Percentiles rank a stretch among this genome's conserved stretches.
Evolutionary conservation across 345 rosid genomes (phyloP).

Genomic region (Eutrema yunnanense): DNA sequence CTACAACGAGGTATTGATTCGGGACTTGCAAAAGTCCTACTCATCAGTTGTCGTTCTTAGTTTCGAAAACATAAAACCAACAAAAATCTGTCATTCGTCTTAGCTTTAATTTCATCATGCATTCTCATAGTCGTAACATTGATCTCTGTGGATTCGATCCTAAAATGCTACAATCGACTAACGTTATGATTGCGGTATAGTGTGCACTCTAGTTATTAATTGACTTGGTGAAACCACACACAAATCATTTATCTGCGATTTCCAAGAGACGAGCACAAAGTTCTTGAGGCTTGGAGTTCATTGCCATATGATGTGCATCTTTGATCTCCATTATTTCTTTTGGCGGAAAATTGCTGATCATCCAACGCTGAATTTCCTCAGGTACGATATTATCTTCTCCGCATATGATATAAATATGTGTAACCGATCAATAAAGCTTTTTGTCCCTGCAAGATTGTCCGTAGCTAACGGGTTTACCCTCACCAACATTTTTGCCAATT

Average conservation of each 20-base stretch:
- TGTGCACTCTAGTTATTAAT: too few relatives aligned
- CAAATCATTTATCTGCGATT: conserved; percentile 8
- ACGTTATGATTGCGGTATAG: too few relatives aligned
- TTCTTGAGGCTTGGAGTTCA: conserved; percentile 30
- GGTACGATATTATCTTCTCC: conserved; percentile 9
- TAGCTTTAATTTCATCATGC: too few relatives aligned
- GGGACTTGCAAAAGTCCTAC: too few relatives aligned
- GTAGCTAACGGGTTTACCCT: conserved; percentile 30
- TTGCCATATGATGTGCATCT: conserved; percentile 37
- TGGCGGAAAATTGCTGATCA: conserved; percentile 11
- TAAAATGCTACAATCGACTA: too few relatives aligned
- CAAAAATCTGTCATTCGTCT: too few relatives aligned
- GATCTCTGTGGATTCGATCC: too few relatives aligned
- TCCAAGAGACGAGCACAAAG: conserved; percentile 13
- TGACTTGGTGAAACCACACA: too few relatives aligned
- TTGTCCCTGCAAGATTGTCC: conserved; percentile 18
- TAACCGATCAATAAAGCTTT: conserved; percentile 22
- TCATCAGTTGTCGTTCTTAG: too few relatives aligned
- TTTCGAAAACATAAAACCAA: too few relatives aligned
- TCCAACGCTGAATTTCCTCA: conserved; percentile 26
- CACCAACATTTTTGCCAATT: conserved; percentile 22
- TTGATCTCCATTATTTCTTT: conserved; percentile 30
- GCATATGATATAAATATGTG: conserved; percentile 23
- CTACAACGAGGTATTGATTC: too few relatives aligned
- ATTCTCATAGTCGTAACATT: too few relatives aligned